phyloP scores from a whole-genome alignment of 176 grass and related monocot genomes.

The Carex parvula region DNA sequence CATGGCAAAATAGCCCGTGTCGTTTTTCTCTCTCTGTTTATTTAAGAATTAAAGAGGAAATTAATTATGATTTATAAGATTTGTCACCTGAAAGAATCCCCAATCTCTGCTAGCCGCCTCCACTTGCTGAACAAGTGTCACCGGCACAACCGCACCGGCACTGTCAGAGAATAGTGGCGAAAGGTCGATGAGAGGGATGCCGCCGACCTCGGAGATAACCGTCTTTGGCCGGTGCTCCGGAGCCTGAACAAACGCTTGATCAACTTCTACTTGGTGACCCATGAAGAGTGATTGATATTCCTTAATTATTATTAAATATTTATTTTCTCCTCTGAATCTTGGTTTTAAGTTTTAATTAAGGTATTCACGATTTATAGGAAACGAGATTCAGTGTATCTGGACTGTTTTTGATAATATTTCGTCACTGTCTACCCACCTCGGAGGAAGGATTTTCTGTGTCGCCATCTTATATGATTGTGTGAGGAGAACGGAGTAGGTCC shows the following conservation, averaged over 20 bases:
- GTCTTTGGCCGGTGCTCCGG: slow-evolving; percentile 67
- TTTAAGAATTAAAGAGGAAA: background rate
- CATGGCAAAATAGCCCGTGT: too few relatives aligned
- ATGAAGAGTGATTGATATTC: slow-evolving; percentile 25
- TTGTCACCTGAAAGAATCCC: slow-evolving; percentile 75
- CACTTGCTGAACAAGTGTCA: slow-evolving; percentile 49
- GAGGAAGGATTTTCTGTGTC: background rate
- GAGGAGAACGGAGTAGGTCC: too few relatives aligned
- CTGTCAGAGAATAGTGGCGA: slow-evolving; percentile 24
- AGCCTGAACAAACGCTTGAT: slow-evolving; percentile 69
- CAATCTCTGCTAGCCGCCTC: slow-evolving; percentile 57
- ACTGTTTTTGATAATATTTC: background rate
- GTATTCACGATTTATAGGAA: background rate
- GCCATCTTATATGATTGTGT: background rate
- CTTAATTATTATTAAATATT: background rate
- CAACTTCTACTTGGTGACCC: slow-evolving; percentile 43
- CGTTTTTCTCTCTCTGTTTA: background rate
- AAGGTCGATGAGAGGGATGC: slow-evolving; percentile 73
- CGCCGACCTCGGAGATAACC: slow-evolving; percentile 32
- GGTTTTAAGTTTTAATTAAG: background rate
- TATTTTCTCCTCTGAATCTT: background rate
- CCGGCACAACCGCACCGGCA: background rate
- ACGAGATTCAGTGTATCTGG: slow-evolving; percentile 1
- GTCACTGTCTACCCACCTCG: background rate
- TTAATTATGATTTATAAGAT: background rate